Percentiles rank a stretch among this genome's conserved stretches.
Evolutionary conservation across 1,139 yeast species (phyloP).

Genomic region (Blastobotrys capitulatus): DNA sequence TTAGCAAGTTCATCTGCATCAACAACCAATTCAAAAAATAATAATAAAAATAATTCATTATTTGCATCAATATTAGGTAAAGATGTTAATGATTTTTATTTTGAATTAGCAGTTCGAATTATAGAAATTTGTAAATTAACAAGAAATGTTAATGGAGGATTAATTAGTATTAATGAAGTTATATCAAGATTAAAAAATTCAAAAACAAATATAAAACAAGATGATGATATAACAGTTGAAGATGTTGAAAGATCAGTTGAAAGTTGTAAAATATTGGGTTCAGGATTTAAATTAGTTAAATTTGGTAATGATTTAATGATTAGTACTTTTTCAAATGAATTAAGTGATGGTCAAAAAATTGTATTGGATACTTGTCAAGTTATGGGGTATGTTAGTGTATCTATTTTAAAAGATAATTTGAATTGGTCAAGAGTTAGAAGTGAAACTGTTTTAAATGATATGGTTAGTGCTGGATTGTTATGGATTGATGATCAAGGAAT

Average conservation of each 20-base stretch:
- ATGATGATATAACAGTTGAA: conserved; percentile 35
- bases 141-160: conserved; percentile 71
- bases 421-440: conserved; percentile 66
- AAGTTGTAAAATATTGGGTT: conserved; percentile 39
- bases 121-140: conserved; percentile 73
- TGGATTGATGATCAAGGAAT: conserved; percentile 72
- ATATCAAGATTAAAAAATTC: conserved; percentile 32
- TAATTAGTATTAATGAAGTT: conserved; percentile 61
- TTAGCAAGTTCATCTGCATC: conserved; percentile 44
- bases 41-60: conserved; percentile 30
- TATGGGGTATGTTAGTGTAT: conserved; percentile 60
- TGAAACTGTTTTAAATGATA: conserved; percentile 61
- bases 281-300: conserved; percentile 42
- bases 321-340: conserved; percentile 47
- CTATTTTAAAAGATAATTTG: conserved; percentile 62
- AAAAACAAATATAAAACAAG: conserved; percentile 23
- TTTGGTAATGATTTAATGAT: conserved; percentile 36
- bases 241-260: conserved; percentile 49
- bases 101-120: conserved; percentile 63
- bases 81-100: conserved; percentile 50
- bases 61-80: conserved; percentile 37
- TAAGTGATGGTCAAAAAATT: conserved; percentile 58
- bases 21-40: neutral
- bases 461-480: conserved; percentile 72
- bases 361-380: conserved; percentile 72